These are phyloP conservation scores for Epichloe bromicola DNA, from an alignment of 2,329 filamentous ascomycete species.

Conservation along the genomic window DNA sequence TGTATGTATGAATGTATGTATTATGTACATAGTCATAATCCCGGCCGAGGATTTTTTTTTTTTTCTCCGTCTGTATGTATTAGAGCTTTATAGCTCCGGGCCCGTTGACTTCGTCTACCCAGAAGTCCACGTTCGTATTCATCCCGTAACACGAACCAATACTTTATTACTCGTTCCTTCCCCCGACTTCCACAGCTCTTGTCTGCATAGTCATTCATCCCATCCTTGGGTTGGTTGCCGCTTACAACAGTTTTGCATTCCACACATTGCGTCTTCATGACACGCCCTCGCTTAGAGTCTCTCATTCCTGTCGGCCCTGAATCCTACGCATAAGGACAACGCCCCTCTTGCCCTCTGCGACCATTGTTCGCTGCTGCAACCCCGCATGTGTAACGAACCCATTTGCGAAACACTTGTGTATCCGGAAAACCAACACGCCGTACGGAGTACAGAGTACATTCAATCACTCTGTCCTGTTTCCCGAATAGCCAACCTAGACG, in stretches of 20 bases:
- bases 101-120: background rate
- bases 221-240: too few relatives aligned
- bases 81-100: background rate
- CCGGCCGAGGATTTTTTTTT: too few relatives aligned
- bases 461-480: too few relatives aligned
- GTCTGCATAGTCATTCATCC: background rate
- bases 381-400: background rate
- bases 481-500: background rate
- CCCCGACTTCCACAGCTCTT: background rate
- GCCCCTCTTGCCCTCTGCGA: background rate
- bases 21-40: too few relatives aligned
- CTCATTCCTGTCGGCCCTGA: background rate
- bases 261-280: slow-evolving; percentile 1
- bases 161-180: background rate
- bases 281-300: background rate
- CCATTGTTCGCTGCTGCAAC: background rate
- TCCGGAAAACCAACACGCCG: background rate
- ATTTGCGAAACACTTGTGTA: background rate
- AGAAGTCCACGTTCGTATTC: background rate
- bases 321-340: background rate
- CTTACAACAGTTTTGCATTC: background rate
- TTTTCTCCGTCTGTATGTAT: background rate
- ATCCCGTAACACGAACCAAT: background rate
- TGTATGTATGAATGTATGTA: too few relatives aligned
- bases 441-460: too few relatives aligned